Percentiles rank a stretch among this genome's conserved stretches.
phyloP scores from a whole-genome alignment of 2,329 filamentous ascomycete genomes.

The Tympanopsis confertula region DNA sequence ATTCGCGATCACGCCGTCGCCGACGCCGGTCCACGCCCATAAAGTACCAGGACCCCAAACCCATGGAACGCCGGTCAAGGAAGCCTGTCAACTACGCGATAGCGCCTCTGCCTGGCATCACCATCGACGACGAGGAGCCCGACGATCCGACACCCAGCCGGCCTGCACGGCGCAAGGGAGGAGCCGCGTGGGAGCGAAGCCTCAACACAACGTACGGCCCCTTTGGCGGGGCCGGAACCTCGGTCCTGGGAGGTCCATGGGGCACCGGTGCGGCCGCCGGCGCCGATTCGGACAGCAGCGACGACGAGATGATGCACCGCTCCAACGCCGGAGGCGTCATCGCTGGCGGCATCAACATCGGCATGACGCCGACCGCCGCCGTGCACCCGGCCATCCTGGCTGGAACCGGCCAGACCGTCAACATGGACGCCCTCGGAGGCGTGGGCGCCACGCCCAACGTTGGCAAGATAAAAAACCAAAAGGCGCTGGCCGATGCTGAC shows the following conservation, averaged over 20 bases:
- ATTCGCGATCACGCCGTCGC: constrained; percentile 33
- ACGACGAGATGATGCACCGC: constrained; percentile 71
- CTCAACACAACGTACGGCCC: constrained; percentile 85
- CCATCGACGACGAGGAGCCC: constrained; percentile 66
- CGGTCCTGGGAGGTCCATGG: constrained; percentile 65
- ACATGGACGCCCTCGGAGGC: constrained; percentile 25
- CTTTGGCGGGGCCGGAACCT: constrained; percentile 72
- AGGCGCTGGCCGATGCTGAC: constrained; percentile 84
- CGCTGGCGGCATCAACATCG: no score
- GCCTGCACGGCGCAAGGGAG: constrained; percentile 48
- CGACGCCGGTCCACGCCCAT: constrained; percentile 42
- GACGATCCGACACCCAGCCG: constrained; percentile 58
- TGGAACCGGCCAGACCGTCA: constrained; percentile 20
- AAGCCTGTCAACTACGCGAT: constrained; percentile 79
- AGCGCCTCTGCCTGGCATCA: constrained; percentile 59
- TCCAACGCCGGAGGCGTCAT: constrained; percentile 46
- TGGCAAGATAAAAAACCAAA: constrained; percentile 86
- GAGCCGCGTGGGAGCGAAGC: constrained; percentile 59
- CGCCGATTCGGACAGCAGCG: constrained; percentile 89
- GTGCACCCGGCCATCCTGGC: constrained; percentile 31
- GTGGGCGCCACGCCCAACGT: constrained; percentile 59
- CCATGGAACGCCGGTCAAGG: constrained; percentile 39
- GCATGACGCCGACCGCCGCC: constrained; percentile 44
- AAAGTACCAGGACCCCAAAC: constrained; percentile 40
- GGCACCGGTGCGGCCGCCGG: constrained; percentile 64